Conservation (phyloP, 2,329 filamentous ascomycete genomes). For the Cercospora sesami region DNA sequence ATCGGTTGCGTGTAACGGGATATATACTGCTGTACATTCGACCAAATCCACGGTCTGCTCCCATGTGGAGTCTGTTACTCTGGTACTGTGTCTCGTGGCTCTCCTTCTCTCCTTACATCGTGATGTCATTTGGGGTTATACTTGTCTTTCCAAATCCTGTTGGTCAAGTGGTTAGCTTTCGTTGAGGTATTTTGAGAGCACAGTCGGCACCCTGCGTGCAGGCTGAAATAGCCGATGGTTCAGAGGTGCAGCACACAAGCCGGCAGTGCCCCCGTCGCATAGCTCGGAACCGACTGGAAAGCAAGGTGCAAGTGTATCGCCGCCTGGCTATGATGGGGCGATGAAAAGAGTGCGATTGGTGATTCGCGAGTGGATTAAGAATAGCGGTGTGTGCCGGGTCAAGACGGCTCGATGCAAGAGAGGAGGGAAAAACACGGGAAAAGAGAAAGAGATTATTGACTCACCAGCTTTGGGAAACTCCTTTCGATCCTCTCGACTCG, state of each 20-base stretch:
- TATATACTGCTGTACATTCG: slow-evolving; percentile 11
- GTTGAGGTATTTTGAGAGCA: slow-evolving; percentile 2
- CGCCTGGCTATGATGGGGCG: not conserved
- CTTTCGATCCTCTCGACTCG: slow-evolving; percentile 85
- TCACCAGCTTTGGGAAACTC: slow-evolving; percentile 91
- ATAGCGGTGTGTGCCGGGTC: not conserved
- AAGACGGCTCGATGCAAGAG: not conserved
- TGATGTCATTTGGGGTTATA: slow-evolving; percentile 54
- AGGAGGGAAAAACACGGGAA: not conserved
- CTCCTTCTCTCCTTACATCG: not conserved
- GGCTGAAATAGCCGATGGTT: slow-evolving; percentile 6
- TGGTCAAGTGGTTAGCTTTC: slow-evolving; percentile 5
- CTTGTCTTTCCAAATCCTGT: slow-evolving; percentile 98
- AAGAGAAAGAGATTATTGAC: slow-evolving; percentile 40
- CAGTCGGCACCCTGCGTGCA: slow-evolving; percentile 1
- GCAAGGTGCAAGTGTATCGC: slow-evolving; percentile 8
- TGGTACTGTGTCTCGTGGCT: not conserved
- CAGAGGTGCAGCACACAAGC: slow-evolving; percentile 2
- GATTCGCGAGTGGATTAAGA: not conserved
- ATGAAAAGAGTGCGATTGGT: not conserved
- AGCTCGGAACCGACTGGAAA: slow-evolving; percentile 7
- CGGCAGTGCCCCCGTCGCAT: slow-evolving; percentile 1
- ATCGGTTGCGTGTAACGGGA: slow-evolving; percentile 2
- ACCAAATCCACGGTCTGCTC: not conserved
- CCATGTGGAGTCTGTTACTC: not conserved